A percentile compares a stretch with the other conserved stretches of the same genome.
phyloP scores from a whole-genome alignment of 2,329 filamentous ascomycete species.

The Aspergillus bombycis region DNA sequence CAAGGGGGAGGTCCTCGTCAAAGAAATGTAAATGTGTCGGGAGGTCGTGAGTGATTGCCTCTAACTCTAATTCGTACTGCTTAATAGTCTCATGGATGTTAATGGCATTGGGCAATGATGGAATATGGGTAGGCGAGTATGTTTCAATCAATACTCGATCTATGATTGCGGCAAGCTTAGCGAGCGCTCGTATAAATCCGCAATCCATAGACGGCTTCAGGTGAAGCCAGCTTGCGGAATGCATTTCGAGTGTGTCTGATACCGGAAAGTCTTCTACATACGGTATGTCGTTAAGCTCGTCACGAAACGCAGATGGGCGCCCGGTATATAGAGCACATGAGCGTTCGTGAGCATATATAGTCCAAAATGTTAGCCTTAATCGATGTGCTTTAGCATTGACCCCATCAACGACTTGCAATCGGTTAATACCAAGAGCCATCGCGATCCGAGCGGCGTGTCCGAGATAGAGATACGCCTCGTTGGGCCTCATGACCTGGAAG shows the following conservation, averaged over 20 bases:
- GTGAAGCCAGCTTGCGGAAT: neutral
- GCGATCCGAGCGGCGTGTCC: conserved; percentile 10
- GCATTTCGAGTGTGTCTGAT: neutral
- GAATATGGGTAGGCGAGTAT: neutral
- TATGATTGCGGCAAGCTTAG: neutral
- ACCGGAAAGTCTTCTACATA: conserved; percentile 7
- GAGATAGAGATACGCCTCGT: conserved; percentile 11
- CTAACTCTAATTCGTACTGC: neutral
- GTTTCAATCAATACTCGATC: neutral
- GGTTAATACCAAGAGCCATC: conserved; percentile 11
- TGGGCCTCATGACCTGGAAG: conserved; percentile 11
- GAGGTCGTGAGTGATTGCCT: neutral
- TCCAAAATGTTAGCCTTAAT: conserved; percentile 8
- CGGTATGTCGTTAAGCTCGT: conserved; percentile 7
- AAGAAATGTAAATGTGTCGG: conserved; percentile 9
- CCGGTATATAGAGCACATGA: conserved; percentile 8
- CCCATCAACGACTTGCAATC: conserved; percentile 10
- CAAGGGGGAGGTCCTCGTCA: neutral
- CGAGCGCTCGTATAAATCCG: conserved; percentile 2
- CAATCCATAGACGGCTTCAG: neutral
- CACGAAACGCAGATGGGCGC: conserved; percentile 9
- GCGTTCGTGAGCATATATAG: conserved; percentile 4
- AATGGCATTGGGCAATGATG: neutral
- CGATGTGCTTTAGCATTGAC: neutral
- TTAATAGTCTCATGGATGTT: neutral